phyloP scores from a whole-genome alignment of 768 basidiomycete species.

The Exsudoporus frostii region DNA sequence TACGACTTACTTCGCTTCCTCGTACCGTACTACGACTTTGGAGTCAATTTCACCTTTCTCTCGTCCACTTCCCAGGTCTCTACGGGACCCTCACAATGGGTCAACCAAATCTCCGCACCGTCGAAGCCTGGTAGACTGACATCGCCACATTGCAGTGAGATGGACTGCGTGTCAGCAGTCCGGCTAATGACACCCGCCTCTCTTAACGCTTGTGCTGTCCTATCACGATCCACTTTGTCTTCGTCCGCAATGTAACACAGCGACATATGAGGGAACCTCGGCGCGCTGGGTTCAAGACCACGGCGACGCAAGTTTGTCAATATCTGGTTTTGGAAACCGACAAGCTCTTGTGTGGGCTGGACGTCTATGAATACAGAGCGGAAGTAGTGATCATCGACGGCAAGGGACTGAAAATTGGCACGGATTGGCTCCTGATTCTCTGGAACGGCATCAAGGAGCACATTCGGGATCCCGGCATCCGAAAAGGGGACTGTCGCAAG shows the following conservation, averaged over 20 bases:
- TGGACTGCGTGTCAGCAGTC: slow-evolving; percentile 26
- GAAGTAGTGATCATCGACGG: slow-evolving; percentile 61
- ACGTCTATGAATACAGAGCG: slow-evolving; percentile 65
- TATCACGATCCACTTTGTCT: slow-evolving; percentile 55
- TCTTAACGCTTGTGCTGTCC: slow-evolving; percentile 43
- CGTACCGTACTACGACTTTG: background rate
- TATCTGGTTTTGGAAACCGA: slow-evolving; percentile 47
- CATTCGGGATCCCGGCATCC: background rate
- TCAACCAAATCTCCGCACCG: slow-evolving; percentile 55
- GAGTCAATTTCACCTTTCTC: slow-evolving; percentile 32
- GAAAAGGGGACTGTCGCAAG: slow-evolving; percentile 44
- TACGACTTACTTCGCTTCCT: background rate
- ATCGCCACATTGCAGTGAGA: slow-evolving; percentile 24
- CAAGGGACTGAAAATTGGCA: slow-evolving; percentile 51
- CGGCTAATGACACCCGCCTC: slow-evolving; percentile 32
- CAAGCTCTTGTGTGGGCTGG: slow-evolving; percentile 42
- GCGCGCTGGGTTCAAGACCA: slow-evolving; percentile 44
- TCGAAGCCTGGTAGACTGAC: slow-evolving; percentile 42
- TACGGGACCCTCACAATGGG: slow-evolving; percentile 58
- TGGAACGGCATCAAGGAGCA: slow-evolving; percentile 42
- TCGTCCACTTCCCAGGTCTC: slow-evolving; percentile 51
- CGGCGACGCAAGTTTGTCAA: slow-evolving; percentile 34
- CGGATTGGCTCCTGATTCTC: slow-evolving; percentile 32
- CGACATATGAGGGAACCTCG: slow-evolving; percentile 69
- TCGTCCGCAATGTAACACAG: slow-evolving; percentile 68